Percentiles rank a stretch among this genome's conserved stretches.
Conservation (phyloP, 768 basidiomycete species). For the Boletus eberwhitei region DNA sequence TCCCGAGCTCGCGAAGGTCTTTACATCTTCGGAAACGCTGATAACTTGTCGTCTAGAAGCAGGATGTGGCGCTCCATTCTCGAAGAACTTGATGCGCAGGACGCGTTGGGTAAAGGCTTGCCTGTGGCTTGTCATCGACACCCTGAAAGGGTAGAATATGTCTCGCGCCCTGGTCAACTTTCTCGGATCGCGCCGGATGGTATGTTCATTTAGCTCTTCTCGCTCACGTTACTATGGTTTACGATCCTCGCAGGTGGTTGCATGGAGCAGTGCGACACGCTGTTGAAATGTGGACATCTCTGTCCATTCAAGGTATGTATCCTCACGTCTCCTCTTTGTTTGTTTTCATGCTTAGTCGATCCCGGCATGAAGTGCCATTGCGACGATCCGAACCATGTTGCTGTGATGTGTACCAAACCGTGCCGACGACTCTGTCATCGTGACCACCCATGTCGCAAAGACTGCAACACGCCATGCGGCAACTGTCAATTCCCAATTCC, state of each 20-base stretch:
- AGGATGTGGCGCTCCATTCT: slow-evolving; percentile 58
- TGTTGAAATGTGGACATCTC: slow-evolving; percentile 58
- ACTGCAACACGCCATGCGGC: slow-evolving; percentile 53
- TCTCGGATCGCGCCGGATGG: slow-evolving; percentile 54
- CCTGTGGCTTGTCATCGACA: slow-evolving; percentile 60
- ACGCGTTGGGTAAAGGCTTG: slow-evolving; percentile 47
- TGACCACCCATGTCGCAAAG: slow-evolving; percentile 54
- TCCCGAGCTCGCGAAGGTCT: slow-evolving; percentile 74
- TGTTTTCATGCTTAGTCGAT: neutral
- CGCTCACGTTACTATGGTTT: neutral
- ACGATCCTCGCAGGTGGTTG: slow-evolving; percentile 51
- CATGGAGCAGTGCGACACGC: slow-evolving; percentile 49
- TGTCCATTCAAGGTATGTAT: slow-evolving; percentile 56
- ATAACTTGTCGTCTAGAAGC: slow-evolving; percentile 47
- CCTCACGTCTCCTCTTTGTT: neutral
- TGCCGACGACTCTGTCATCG: slow-evolving; percentile 53
- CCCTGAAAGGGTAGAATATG: slow-evolving; percentile 36
- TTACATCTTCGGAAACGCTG: slow-evolving; percentile 68
- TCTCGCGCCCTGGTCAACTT: slow-evolving; percentile 53
- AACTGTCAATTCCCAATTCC: slow-evolving; percentile 46
- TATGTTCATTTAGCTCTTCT: slow-evolving; percentile 16
- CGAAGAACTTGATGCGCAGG: slow-evolving; percentile 49
- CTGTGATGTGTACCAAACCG: slow-evolving; percentile 43
- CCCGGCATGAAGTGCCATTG: slow-evolving; percentile 49
- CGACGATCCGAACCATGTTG: slow-evolving; percentile 53